Evolutionary conservation across 2,329 filamentous ascomycete species (phyloP).

Genomic region (Cordyceps pruinosa): DNA sequence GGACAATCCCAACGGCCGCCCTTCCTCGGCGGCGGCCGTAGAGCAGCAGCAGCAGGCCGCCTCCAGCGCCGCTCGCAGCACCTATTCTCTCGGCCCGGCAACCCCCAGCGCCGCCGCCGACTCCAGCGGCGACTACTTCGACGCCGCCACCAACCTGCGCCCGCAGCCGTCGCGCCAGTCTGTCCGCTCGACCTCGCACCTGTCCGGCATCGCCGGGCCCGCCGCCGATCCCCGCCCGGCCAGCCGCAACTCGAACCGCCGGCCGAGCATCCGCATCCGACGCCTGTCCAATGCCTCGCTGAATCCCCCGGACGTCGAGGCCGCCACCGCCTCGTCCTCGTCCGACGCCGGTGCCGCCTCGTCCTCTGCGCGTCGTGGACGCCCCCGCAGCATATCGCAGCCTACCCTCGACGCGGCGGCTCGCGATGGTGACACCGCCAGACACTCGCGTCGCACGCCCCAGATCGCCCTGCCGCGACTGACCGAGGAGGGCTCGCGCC

Average conservation of each 20-base stretch:
- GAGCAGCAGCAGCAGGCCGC: constrained; percentile 1
- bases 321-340: background rate
- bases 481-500: constrained; percentile 32
- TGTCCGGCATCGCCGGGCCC: background rate
- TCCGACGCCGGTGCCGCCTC: background rate
- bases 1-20: constrained; percentile 8
- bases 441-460: constrained; percentile 26
- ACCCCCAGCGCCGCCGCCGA: background rate
- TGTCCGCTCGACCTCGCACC: background rate
- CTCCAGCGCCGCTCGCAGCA: background rate
- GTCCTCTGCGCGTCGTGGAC: constrained; percentile 19
- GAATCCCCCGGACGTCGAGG: background rate
- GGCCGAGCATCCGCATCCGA: constrained; percentile 13
- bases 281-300: constrained; percentile 5
- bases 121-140: background rate
- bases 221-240: background rate
- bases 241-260: constrained; percentile 10
- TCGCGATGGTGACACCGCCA: constrained; percentile 17
- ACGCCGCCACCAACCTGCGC: background rate
- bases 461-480: constrained; percentile 31
- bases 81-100: background rate
- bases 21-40: background rate
- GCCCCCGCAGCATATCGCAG: constrained; percentile 31
- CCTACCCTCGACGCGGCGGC: constrained; percentile 22
- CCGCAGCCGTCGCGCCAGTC: constrained; percentile 6